These are phyloP conservation scores for Fusarium sp. DNA, from an alignment of 2,329 filamentous ascomycete species.

Conservation along the genomic window DNA sequence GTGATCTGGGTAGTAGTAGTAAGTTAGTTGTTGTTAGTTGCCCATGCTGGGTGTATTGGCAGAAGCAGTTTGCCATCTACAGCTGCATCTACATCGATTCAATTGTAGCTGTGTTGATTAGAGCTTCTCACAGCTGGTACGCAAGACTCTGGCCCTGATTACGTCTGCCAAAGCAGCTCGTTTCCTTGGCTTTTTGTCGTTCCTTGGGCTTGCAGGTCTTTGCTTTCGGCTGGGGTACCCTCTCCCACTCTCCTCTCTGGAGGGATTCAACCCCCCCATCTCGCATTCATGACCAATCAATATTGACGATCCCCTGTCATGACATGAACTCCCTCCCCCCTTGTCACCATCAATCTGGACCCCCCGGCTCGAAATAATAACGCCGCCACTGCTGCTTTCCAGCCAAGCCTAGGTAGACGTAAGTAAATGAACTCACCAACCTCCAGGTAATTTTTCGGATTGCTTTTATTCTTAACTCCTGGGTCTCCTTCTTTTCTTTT, in stretches of 20 bases:
- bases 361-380: conserved; percentile 29
- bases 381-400: conserved; percentile 27
- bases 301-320: conserved; percentile 20
- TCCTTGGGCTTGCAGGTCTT: background rate
- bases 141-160: background rate
- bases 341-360: conserved; percentile 17
- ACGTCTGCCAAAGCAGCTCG: conserved; percentile 12
- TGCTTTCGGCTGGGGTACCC: conserved; percentile 10
- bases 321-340: conserved; percentile 17
- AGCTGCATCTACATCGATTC: background rate
- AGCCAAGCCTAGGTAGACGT: conserved; percentile 25
- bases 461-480: conserved; percentile 6
- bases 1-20: conserved; percentile 13
- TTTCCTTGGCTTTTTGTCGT: conserved; percentile 13
- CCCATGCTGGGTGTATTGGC: conserved; percentile 14
- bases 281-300: conserved; percentile 22
- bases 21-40: too few species aligned
- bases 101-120: too few species aligned
- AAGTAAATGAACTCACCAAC: conserved; percentile 38
- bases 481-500: background rate
- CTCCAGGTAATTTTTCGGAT: conserved; percentile 13
- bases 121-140: background rate
- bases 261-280: background rate
- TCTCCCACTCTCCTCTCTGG: conserved; percentile 20
- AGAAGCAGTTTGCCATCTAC: conserved; percentile 11